Evolutionary conservation across 2,329 filamentous ascomycete genomes (phyloP).

Genomic region (Epichloe gansuensis): DNA sequence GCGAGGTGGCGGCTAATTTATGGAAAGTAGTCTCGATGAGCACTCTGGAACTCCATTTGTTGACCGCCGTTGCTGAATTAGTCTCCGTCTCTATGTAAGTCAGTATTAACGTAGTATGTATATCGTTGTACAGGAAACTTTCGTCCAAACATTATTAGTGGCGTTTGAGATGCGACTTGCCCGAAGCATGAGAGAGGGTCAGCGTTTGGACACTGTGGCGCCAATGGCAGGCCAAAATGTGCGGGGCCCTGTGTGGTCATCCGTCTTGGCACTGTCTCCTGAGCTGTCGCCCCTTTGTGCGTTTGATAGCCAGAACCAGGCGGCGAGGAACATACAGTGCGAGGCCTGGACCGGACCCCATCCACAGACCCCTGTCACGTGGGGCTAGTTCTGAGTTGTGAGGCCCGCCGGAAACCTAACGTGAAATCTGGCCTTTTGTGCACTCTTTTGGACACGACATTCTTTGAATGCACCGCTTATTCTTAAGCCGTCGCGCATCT

Average conservation of each 20-base stretch:
- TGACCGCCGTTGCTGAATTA: no score
- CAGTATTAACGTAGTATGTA: no score
- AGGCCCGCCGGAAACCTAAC: constrained; percentile 9
- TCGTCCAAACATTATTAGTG: background rate
- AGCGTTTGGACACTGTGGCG: constrained; percentile 6
- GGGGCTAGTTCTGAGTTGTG: constrained; percentile 11
- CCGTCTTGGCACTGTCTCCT: constrained; percentile 1
- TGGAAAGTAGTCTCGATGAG: background rate
- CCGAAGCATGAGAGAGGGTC: background rate
- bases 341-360: background rate
- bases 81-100: no score
- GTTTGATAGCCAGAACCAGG: background rate
- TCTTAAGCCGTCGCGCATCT: constrained; percentile 23
- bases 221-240: constrained; percentile 6
- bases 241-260: background rate
- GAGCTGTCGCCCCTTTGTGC: background rate
- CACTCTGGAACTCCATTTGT: background rate
- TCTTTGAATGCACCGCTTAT: constrained; percentile 18
- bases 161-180: background rate
- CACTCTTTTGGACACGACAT: constrained; percentile 30
- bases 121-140: background rate
- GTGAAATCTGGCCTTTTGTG: constrained; percentile 40
- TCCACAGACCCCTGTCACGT: constrained; percentile 16
- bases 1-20: background rate
- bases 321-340: constrained; percentile 1